Percentiles rank a stretch among this genome's conserved stretches.
phyloP scores from a whole-genome alignment of 2,329 filamentous ascomycete species.

The Berkeleyomyces rouxiae region DNA sequence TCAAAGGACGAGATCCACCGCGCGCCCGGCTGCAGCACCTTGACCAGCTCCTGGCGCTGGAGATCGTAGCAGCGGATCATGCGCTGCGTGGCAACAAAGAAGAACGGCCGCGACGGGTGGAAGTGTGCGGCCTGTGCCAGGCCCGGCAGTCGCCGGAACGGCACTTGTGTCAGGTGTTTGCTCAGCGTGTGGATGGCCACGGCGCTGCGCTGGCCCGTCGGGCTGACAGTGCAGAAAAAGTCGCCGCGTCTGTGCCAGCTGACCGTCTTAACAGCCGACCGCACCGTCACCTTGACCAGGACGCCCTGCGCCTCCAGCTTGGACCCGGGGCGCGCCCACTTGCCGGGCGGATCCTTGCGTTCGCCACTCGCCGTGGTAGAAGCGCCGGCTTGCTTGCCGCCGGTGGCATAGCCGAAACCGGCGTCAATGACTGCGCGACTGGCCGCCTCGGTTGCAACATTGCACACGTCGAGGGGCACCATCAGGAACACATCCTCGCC shows the following conservation, averaged over 20 bases:
- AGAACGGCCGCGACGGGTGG: conserved; percentile 80
- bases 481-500: conserved; percentile 78
- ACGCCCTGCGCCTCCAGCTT: conserved; percentile 64
- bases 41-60: conserved; percentile 76
- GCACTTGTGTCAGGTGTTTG: conserved; percentile 87
- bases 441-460: conserved; percentile 54
- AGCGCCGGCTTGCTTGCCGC: conserved; percentile 34
- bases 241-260: conserved; percentile 90
- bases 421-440: conserved; percentile 66
- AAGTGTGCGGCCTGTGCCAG: conserved; percentile 80
- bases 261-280: conserved; percentile 68
- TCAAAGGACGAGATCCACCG: conserved; percentile 89
- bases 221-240: conserved; percentile 84
- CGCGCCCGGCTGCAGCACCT: conserved; percentile 83
- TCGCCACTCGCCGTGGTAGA: conserved; percentile 34
- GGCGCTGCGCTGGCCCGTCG: conserved; percentile 57
- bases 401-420: conserved; percentile 86
- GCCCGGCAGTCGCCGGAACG: conserved; percentile 64
- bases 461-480: conserved; percentile 55
- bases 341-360: conserved; percentile 59
- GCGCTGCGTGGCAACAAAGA: conserved; percentile 92
- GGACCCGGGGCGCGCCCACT: conserved; percentile 65
- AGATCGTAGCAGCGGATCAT: conserved; percentile 89
- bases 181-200: conserved; percentile 90
- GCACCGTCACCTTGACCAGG: conserved; percentile 62